These are phyloP conservation scores for Ramaria rubella DNA, from an alignment of 768 basidiomycete genomes.

Conservation along the genomic window DNA sequence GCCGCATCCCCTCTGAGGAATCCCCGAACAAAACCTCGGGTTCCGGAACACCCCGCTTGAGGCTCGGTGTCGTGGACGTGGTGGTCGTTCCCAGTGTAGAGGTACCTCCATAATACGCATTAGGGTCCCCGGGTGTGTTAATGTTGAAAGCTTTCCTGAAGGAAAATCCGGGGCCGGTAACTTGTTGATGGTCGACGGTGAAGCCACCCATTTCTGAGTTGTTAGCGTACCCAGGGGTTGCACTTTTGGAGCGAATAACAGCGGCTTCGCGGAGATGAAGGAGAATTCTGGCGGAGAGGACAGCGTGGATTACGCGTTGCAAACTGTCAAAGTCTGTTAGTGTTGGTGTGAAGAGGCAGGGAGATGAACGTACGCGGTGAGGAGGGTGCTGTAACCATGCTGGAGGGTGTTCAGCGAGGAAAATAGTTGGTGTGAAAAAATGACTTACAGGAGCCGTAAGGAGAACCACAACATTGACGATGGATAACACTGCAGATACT, in stretches of 20 bases:
- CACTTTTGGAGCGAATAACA: background rate
- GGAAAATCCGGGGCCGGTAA: background rate
- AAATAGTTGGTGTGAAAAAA: background rate
- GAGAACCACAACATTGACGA: background rate
- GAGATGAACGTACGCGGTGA: too few relatives aligned
- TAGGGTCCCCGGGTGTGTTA: too few relatives aligned
- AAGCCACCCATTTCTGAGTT: background rate
- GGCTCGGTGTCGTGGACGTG: background rate
- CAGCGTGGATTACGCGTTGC: background rate
- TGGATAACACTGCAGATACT: too few relatives aligned
- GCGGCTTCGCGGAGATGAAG: background rate
- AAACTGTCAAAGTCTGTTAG: too few relatives aligned
- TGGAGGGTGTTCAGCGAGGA: background rate
- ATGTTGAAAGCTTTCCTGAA: background rate
- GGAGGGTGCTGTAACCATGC: constrained; percentile 2
- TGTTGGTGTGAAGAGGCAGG: too few relatives aligned
- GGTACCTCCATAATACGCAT: too few relatives aligned
- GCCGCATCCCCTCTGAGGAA: background rate
- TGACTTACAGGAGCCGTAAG: background rate
- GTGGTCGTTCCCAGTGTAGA: too few relatives aligned
- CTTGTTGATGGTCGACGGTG: background rate
- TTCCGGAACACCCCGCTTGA: background rate
- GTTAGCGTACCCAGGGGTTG: background rate
- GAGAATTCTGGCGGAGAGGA: constrained; percentile 1
- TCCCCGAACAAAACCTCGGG: background rate